Percentiles rank a stretch among this genome's conserved stretches.
Evolutionary conservation across 345 rosid genomes (phyloP).

Genomic region (Salix viminalis): DNA sequence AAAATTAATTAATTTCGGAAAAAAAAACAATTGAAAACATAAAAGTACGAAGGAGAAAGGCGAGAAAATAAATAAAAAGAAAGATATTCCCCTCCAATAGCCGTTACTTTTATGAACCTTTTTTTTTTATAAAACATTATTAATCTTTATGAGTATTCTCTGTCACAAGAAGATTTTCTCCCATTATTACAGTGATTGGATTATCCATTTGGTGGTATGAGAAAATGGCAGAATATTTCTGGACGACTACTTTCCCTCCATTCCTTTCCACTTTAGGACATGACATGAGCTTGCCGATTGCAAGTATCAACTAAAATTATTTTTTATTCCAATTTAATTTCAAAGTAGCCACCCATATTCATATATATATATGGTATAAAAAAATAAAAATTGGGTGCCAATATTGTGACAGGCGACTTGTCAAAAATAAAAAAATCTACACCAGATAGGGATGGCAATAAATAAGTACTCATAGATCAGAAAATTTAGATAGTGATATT

Average conservation of each 20-base stretch:
- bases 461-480: too few relatives aligned
- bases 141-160: slow-evolving; percentile 15
- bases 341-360: too few relatives aligned
- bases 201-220: slow-evolving; percentile 21
- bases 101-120: slow-evolving; percentile 9
- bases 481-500: too few relatives aligned
- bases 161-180: slow-evolving; percentile 14
- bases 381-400: not conserved
- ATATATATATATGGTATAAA: too few relatives aligned
- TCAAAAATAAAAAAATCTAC: not conserved
- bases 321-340: too few relatives aligned
- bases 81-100: slow-evolving; percentile 22
- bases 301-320: too few relatives aligned
- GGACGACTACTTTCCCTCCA: not conserved
- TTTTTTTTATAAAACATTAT: not conserved
- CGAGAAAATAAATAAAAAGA: not conserved
- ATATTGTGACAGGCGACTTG: not conserved
- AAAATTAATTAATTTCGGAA: not conserved
- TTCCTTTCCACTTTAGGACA: not conserved
- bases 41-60: not conserved
- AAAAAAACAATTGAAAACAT: too few relatives aligned
- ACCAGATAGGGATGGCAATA: not conserved
- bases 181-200: slow-evolving; percentile 20
- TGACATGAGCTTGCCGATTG: not conserved
- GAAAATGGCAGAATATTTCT: slow-evolving; percentile 21